phyloP scores from a whole-genome alignment of 2,329 filamentous ascomycete genomes.

The Neofusicoccum sp. region DNA sequence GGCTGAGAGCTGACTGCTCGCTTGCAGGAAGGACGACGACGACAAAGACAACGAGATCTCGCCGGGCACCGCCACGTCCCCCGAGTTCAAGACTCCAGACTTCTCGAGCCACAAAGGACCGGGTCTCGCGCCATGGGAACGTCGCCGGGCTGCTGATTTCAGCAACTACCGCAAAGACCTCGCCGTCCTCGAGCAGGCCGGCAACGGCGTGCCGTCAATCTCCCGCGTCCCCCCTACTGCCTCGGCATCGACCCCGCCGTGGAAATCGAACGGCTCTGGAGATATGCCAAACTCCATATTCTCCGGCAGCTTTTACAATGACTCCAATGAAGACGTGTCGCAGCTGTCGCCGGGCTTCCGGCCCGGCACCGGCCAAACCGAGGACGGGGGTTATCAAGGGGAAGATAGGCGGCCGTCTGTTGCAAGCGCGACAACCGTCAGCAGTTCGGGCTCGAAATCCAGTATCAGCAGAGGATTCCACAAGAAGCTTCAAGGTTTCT shows the following conservation, averaged over 20 bases:
- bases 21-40: conserved; percentile 31
- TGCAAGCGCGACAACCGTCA: conserved; percentile 81
- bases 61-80: conserved; percentile 35
- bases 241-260: conserved; percentile 53
- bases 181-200: conserved; percentile 63
- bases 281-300: conserved; percentile 47
- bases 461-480: conserved; percentile 66
- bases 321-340: conserved; percentile 67
- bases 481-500: conserved; percentile 86
- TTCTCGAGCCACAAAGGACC: conserved; percentile 30
- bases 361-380: conserved; percentile 52
- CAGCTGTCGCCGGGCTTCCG: conserved; percentile 72
- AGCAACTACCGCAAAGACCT: conserved; percentile 71
- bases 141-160: conserved; percentile 58
- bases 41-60: conserved; percentile 47
- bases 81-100: conserved; percentile 37
- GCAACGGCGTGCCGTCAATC: conserved; percentile 57
- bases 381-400: conserved; percentile 45
- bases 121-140: conserved; percentile 52
- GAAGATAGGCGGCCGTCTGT: conserved; percentile 83
- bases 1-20: conserved; percentile 26
- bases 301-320: conserved; percentile 64
- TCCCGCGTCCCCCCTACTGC: conserved; percentile 58
- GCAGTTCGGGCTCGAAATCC: conserved; percentile 78
- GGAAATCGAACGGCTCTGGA: conserved; percentile 37